Conservation (phyloP, 805 yeast species). For the Pichia rugopelliculosa region DNA sequence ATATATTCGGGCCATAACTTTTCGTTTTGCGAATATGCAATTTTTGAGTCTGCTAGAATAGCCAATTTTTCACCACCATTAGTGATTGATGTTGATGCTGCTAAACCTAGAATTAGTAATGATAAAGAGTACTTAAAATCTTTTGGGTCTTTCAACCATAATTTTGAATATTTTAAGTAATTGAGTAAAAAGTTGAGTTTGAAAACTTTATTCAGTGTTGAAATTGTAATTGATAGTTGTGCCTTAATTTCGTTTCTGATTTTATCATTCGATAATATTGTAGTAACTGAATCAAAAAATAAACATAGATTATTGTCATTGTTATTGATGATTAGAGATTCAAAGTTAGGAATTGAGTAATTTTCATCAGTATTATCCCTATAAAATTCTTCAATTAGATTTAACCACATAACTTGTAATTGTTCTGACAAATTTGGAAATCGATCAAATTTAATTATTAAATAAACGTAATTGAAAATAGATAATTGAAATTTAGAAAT, state of each 20-base stretch:
- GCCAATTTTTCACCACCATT: slow-evolving; percentile 1
- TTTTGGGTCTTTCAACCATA: slow-evolving; percentile 16
- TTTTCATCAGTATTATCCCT: slow-evolving; percentile 13
- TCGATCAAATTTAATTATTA: slow-evolving; percentile 16
- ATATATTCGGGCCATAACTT: slow-evolving; percentile 17
- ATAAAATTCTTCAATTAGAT: slow-evolving; percentile 30
- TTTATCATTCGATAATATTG: slow-evolving; percentile 12
- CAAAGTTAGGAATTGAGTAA: slow-evolving; percentile 32
- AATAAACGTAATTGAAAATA: slow-evolving; percentile 36
- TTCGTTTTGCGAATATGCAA: slow-evolving; percentile 8
- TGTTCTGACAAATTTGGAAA: slow-evolving; percentile 16
- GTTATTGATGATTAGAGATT: slow-evolving; percentile 33
- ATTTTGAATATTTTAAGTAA: slow-evolving; percentile 14
- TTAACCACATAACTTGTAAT: slow-evolving; percentile 35
- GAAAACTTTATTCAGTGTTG: slow-evolving; percentile 20
- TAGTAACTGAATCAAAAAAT: slow-evolving; percentile 25
- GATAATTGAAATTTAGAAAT: slow-evolving; percentile 37
- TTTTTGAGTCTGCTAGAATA: slow-evolving; percentile 6
- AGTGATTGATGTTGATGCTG: slow-evolving; percentile 1
- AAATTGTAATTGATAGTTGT: slow-evolving; percentile 22
- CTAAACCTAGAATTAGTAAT: slow-evolving; percentile 13
- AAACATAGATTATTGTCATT: slow-evolving; percentile 36
- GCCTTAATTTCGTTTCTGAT: slow-evolving; percentile 19
- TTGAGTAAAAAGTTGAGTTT: slow-evolving; percentile 22
- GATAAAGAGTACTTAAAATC: slow-evolving; percentile 17